Evolutionary conservation across 352 stramenopile species (phyloP), one percentile per base, ranked within the genome.

Genomic region (Phytophthora syringae): DNA sequence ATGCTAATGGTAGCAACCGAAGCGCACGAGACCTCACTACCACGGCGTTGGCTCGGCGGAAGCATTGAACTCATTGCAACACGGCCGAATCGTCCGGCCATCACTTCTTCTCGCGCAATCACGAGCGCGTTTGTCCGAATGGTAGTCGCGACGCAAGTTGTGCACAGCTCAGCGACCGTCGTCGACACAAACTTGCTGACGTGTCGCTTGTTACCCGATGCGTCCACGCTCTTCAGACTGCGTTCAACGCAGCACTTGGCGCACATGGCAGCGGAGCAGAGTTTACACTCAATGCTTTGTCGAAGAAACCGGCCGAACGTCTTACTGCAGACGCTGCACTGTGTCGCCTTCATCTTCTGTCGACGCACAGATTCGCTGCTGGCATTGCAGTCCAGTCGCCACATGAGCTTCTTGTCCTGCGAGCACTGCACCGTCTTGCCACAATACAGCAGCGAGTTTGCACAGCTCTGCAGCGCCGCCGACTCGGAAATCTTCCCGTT

Each of bases 331-430:
- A 84, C 63, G 40, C 64, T 72, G 64, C 79, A 88, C 30, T 69
- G 59, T 9, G 62, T 55, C 9, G 67, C 47, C 49, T 63, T 70
- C 1, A 28, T 40, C 25, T 68, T 63, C 12, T 64, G 50, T 42
- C 58, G 53, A 15, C 49, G 36, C 56, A 70, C 62, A 28, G 74
- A 44, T 53, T 64, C 53, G 9, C 50, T 59, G 32, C 65, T 52
- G 7, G 44, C 27, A 18, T 67, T 54, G 53, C 67, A 73, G 25
- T 74, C 45, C n/a, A 88, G 52, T 28, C 67, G 64, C 67, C 74
- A 78, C 61, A 54, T 43, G 28, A 88, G 67, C 63, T 88, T 88
- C 65, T 86, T 88, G 69, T 80, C 74, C 50, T 84, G 69, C 18
- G 77, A 78, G 53, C 62, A 77, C 15, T 77, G 61, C 13, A 82